phyloP scores from a whole-genome alignment of 2,329 filamentous ascomycete genomes.

The Ophiostoma ips region DNA sequence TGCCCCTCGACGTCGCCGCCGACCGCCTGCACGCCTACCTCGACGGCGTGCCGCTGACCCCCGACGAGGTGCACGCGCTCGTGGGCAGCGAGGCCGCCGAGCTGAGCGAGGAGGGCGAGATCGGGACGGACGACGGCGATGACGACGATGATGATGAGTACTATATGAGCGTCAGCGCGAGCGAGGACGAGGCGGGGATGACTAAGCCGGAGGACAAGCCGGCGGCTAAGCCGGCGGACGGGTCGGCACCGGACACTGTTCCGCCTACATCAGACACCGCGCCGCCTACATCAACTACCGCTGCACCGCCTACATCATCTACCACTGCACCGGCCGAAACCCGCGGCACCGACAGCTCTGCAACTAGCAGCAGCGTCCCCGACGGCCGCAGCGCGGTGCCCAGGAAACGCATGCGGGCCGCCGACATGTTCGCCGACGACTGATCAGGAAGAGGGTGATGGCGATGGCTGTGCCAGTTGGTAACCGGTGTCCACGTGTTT shows the following conservation, averaged over 20 bases:
- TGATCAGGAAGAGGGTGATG: not conserved
- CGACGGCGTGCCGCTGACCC: constrained; percentile 22
- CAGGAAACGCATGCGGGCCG: constrained; percentile 55
- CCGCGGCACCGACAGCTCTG: too few relatives aligned
- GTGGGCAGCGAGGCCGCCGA: constrained; percentile 6
- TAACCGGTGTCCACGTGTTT: too few relatives aligned
- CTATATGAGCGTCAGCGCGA: constrained; percentile 6
- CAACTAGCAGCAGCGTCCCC: too few relatives aligned
- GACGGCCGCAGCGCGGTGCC: not conserved
- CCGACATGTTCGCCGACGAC: constrained; percentile 70
- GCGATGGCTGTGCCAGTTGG: not conserved
- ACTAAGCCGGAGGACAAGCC: not conserved
- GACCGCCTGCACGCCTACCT: constrained; percentile 10
- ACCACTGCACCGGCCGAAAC: too few relatives aligned
- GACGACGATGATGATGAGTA: constrained; percentile 4
- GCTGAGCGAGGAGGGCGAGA: constrained; percentile 15
- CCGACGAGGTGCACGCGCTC: constrained; percentile 18
- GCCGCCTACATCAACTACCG: too few relatives aligned
- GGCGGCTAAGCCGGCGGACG: not conserved
- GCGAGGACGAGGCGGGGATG: not conserved
- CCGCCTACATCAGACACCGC: too few relatives aligned
- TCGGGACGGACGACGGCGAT: constrained; percentile 9
- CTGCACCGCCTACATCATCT: too few relatives aligned
- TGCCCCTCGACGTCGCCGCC: constrained; percentile 29
- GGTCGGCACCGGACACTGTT: not conserved